A percentile compares a stretch with the other conserved stretches of the same genome.
Evolutionary conservation across 768 basidiomycete genomes (phyloP).

Genomic region (Kwoniella sp.): DNA sequence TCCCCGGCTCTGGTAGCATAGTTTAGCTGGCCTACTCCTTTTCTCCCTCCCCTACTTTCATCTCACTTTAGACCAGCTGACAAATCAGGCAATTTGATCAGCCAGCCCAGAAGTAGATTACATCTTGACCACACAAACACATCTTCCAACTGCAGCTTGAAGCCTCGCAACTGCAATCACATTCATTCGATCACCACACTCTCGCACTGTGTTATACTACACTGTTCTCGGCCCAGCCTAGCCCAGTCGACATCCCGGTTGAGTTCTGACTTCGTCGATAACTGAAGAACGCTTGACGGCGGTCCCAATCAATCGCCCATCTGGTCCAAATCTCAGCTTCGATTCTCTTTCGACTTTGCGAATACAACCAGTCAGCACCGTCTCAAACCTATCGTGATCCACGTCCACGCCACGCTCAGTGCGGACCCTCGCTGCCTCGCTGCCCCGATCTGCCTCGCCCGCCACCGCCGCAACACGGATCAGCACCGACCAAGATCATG

Average conservation of each 20-base stretch:
- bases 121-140: too few species aligned
- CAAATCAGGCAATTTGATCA: not conserved
- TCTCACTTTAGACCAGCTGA: not conserved
- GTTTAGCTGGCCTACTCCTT: too few species aligned
- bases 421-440: not conserved
- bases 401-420: too few species aligned
- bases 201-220: too few species aligned
- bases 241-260: not conserved
- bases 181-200: not conserved
- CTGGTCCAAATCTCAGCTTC: not conserved
- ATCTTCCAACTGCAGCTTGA: not conserved
- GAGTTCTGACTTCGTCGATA: not conserved
- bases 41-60: not conserved
- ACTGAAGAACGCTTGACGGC: not conserved
- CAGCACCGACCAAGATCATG: slow-evolving; percentile 2
- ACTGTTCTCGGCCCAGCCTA: not conserved
- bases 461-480: not conserved
- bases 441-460: too few species aligned
- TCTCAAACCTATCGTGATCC: too few species aligned
- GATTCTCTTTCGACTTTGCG: too few species aligned
- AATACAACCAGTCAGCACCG: too few species aligned
- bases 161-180: not conserved
- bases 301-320: not conserved
- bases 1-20: not conserved
- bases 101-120: not conserved